A percentile compares a stretch with the other conserved stretches of the same genome.
Evolutionary conservation across 2,329 filamentous ascomycete species (phyloP).

Genomic region (Claviceps sp.): DNA sequence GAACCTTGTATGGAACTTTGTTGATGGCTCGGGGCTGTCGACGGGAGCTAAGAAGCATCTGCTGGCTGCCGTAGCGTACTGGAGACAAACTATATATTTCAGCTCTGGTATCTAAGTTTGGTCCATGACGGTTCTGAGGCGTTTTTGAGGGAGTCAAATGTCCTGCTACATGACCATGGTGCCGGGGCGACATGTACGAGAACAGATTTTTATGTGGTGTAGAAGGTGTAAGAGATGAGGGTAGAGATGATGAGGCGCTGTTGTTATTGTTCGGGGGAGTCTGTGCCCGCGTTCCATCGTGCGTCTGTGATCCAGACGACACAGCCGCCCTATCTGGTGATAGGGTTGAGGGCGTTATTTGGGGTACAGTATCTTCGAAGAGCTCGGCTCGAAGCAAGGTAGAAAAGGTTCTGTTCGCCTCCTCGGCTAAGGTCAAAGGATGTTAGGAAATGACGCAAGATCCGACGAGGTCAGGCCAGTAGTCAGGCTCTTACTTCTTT

Average conservation of each 20-base stretch:
- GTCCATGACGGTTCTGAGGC: constrained; percentile 73
- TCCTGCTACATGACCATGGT: constrained; percentile 57
- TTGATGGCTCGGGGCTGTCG: constrained; percentile 82
- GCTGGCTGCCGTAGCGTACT: constrained; percentile 83
- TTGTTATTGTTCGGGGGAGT: constrained; percentile 59
- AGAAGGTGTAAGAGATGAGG: constrained; percentile 71
- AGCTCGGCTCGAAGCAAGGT: constrained; percentile 78
- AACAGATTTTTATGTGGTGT: constrained; percentile 98
- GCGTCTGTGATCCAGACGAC: constrained; percentile 37
- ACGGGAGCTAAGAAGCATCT: constrained; percentile 80
- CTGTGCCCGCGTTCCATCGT: constrained; percentile 58
- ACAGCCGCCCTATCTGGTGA: constrained; percentile 44
- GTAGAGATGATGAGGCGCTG: constrained; percentile 39
- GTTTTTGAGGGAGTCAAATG: constrained; percentile 83
- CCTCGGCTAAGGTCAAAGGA: constrained; percentile 47
- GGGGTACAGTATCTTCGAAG: constrained; percentile 82
- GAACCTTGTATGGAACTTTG: constrained; percentile 94
- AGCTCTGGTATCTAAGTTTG: constrained; percentile 77
- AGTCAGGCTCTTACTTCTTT: constrained; percentile 55
- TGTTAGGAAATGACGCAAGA: constrained; percentile 2
- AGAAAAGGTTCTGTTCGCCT: constrained; percentile 89
- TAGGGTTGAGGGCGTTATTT: constrained; percentile 52
- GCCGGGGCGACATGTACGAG: constrained; percentile 68
- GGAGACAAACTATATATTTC: constrained; percentile 95
- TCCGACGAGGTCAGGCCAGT: background rate